These are phyloP conservation scores for Gossypium sturtianum DNA, from an alignment of 345 rosid genomes.

Conservation along the genomic window DNA sequence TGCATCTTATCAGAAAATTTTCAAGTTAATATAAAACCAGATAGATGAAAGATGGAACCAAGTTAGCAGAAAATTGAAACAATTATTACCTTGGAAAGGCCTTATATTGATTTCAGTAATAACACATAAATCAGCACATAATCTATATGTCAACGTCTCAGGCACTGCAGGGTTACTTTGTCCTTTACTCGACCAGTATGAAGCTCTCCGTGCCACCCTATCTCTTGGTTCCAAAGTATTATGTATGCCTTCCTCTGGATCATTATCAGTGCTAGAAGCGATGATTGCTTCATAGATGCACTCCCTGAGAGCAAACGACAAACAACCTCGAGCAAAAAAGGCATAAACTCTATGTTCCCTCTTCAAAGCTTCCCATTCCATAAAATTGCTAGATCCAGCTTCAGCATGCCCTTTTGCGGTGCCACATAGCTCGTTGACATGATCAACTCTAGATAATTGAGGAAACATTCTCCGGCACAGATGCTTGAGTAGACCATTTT, in stretches of 20 bases:
- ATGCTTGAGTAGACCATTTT: conserved; percentile 50
- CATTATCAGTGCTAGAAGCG: conserved; percentile 93
- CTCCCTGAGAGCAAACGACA: conserved; percentile 29
- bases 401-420: conserved; percentile 22
- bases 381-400: conserved; percentile 45
- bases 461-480: conserved; percentile 70
- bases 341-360: conserved; percentile 71
- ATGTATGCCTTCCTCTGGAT: conserved; percentile 65
- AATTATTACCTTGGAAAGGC: conserved; percentile 68
- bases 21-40: background rate
- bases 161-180: conserved; percentile 59
- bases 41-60: conserved; percentile 1
- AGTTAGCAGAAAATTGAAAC: background rate
- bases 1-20: background rate
- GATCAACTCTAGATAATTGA: conserved; percentile 39
- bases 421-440: conserved; percentile 33
- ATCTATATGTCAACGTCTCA: conserved; percentile 75
- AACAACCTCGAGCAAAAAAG: conserved; percentile 48
- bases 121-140: conserved; percentile 60
- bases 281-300: conserved; percentile 54
- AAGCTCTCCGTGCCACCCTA: conserved; percentile 41
- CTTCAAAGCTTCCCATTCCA: conserved; percentile 39
- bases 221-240: conserved; percentile 63
- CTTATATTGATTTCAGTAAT: conserved; percentile 63
- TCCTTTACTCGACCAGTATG: conserved; percentile 95